Evolutionary conservation across 495 filamentous ascomycete genomes (phyloP).

Genomic region (Trypethelium eluteriae): DNA sequence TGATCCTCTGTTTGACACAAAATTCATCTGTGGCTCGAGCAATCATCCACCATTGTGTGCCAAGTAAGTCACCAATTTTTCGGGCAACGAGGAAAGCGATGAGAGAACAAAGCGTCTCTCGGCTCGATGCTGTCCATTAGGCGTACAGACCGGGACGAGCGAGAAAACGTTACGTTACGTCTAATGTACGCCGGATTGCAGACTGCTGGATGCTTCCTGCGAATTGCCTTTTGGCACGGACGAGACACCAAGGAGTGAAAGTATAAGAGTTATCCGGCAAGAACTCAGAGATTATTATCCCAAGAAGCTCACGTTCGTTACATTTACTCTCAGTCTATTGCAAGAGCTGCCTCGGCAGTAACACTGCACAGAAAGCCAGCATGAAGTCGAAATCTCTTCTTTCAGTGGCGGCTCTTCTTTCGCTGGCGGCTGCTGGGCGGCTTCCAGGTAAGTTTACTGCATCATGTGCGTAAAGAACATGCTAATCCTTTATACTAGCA

Average conservation of each 20-base stretch:
- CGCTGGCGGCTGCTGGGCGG: background rate
- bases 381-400: background rate
- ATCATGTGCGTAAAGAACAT: background rate
- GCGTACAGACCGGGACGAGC: background rate
- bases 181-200: background rate
- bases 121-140: background rate
- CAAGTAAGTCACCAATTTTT: background rate
- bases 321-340: background rate
- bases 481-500: background rate
- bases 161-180: background rate
- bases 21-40: background rate
- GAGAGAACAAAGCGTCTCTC: background rate
- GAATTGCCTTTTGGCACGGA: background rate
- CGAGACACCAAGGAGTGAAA: background rate
- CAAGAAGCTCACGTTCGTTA: background rate
- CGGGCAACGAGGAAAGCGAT: background rate
- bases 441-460: background rate
- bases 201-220: background rate
- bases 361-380: background rate
- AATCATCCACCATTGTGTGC: background rate
- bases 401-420: background rate
- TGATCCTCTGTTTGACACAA: background rate
- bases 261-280: background rate
- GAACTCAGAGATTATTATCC: background rate
- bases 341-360: background rate